Evolutionary conservation across 1,284 basidiomycete genomes (phyloP).

Genomic region (Ustilago shanxiensis): DNA sequence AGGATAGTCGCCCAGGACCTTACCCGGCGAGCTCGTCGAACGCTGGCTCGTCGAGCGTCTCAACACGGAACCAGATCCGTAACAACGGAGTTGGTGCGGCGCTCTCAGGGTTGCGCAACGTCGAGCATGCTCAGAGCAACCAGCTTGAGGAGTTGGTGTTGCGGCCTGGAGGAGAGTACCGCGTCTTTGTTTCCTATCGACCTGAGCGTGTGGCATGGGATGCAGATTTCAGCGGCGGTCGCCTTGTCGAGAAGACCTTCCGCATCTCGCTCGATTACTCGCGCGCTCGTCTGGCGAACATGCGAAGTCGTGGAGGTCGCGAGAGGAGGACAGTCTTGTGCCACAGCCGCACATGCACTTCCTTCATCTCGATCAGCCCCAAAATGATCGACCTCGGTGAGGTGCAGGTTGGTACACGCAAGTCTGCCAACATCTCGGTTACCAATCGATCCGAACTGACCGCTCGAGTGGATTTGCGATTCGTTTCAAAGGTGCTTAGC

Average conservation of each 20-base stretch:
- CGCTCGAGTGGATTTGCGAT: constrained; percentile 72
- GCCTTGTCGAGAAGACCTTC: constrained; percentile 71
- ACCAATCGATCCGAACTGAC: constrained; percentile 72
- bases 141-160: constrained; percentile 73
- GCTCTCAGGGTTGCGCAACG: constrained; percentile 54
- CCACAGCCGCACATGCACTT: constrained; percentile 72
- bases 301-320: constrained; percentile 63
- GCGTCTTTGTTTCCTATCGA: constrained; percentile 72
- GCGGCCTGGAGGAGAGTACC: constrained; percentile 73
- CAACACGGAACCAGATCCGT: constrained; percentile 32
- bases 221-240: constrained; percentile 67
- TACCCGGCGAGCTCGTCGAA: constrained; percentile 55
- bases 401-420: constrained; percentile 73
- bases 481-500: constrained; percentile 73
- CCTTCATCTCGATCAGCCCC: constrained; percentile 71
- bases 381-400: constrained; percentile 73
- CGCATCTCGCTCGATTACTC: constrained; percentile 72
- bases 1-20: constrained; percentile 56
- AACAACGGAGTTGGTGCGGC: constrained; percentile 22
- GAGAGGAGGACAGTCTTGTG: constrained; percentile 71
- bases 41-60: constrained; percentile 40
- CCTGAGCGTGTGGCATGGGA: constrained; percentile 69
- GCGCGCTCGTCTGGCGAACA: constrained; percentile 61
- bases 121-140: constrained; percentile 66
- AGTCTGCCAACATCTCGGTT: constrained; percentile 71